Evolutionary conservation across 768 basidiomycete species (phyloP), one percentile per base, ranked within the genome.

Genomic region (Gloeophyllum trabeum): DNA sequence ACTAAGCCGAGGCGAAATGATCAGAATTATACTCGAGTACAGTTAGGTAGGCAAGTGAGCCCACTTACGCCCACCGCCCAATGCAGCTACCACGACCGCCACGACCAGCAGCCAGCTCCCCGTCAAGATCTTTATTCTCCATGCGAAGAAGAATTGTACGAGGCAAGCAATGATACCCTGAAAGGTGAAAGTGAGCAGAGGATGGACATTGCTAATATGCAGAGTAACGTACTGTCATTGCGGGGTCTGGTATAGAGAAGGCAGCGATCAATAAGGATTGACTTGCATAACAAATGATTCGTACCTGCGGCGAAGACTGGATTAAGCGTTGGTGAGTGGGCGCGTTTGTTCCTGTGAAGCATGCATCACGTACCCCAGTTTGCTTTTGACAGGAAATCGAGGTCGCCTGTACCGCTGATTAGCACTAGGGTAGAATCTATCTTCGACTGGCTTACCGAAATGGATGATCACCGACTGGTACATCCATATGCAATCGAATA

Each of bases 111-210:
- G 46, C 16, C 21, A 12, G 18, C 51, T 54, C 2, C 40, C 36
- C 0, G 47, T 54, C 22, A 56, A 44, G 24, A 46, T 39, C 32
- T 46, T 45, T 4, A 57, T 42, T 18, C 55, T 26, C 54, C 52
- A 57, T 5, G 52, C 51, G 42, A 50, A 51, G 43, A 55, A 57
- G 7, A 51, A 14, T 39, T 57, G 55, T 4, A 51, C 48, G 7
- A 37, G 23, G 16, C 43, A 44, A 2, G 52, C 48, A 20, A 57
- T 53, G 34, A 52, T 51, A 4, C 42, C n/a, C n/a, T n/a, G n/a
- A n/a, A n/a, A n/a, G n/a, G n/a, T n/a, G n/a, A n/a, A n/a, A n/a
- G n/a, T n/a, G n/a, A n/a, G n/a, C n/a, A n/a, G n/a, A n/a, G n/a
- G n/a, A n/a, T n/a, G n/a, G n/a, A n/a, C n/a, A n/a, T n/a, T n/a